Conservation (phyloP, 768 basidiomycete species). For the Auricularia heimuer region DNA sequence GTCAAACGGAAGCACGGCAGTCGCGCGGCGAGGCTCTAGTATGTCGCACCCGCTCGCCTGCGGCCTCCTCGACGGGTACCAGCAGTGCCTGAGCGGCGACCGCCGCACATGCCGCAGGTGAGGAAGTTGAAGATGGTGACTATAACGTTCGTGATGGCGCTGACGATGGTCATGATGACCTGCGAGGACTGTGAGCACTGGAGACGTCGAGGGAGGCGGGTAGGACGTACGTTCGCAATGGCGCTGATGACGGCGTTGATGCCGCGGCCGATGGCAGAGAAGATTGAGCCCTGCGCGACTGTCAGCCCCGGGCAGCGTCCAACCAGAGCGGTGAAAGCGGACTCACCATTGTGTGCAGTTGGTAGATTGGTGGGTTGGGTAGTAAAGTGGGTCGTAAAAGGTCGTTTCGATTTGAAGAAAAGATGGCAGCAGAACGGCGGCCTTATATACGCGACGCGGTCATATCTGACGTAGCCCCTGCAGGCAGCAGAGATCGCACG, state of each 20-base stretch:
- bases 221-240: conserved; percentile 7
- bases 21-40: not conserved
- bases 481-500: no score
- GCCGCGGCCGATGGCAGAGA: conserved; percentile 14
- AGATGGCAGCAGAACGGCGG: not conserved
- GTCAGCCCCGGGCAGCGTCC: not conserved
- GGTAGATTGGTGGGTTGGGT: not conserved
- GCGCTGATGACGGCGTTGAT: conserved; percentile 14
- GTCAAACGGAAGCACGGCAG: no score
- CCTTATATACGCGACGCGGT: not conserved
- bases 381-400: not conserved
- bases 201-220: not conserved
- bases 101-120: not conserved
- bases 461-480: not conserved
- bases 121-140: not conserved
- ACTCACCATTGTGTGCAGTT: not conserved
- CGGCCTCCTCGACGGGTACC: not conserved
- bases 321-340: not conserved
- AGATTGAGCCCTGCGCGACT: conserved; percentile 9
- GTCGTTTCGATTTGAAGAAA: not conserved
- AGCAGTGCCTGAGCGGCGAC: not conserved
- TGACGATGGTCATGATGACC: conserved; percentile 2
- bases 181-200: not conserved
- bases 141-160: not conserved
- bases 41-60: not conserved